Percentiles rank a stretch among this genome's conserved stretches.
Evolutionary conservation across 78 protist species (phyloP).

Genomic region (Cavenderia fasciculata): DNA sequence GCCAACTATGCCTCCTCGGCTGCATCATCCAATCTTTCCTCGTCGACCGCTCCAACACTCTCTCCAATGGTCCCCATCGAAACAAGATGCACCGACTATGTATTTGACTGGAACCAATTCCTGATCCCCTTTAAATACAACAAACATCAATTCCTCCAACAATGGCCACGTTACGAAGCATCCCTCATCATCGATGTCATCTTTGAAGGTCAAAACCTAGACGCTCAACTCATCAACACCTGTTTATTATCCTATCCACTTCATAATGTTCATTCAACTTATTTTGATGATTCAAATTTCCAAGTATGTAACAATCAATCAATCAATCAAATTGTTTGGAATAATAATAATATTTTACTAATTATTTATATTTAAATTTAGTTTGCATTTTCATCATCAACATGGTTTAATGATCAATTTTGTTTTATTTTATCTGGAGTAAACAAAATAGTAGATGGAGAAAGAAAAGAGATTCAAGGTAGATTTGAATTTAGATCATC

Average conservation of each 20-base stretch:
- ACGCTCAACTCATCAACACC: neutral
- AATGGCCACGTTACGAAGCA: slow-evolving; percentile 71
- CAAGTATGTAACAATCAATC: too few relatives aligned
- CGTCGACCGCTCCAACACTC: neutral
- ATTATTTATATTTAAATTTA: too few relatives aligned
- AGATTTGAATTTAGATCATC: slow-evolving; percentile 71
- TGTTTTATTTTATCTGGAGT: slow-evolving; percentile 44
- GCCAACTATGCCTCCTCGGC: neutral
- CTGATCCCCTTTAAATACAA: slow-evolving; percentile 69
- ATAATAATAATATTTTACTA: too few relatives aligned
- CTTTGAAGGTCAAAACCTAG: slow-evolving; percentile 44
- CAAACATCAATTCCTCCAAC: slow-evolving; percentile 75
- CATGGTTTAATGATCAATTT: slow-evolving; percentile 74
- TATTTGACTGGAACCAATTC: slow-evolving; percentile 71
- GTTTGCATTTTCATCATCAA: slow-evolving; percentile 41
- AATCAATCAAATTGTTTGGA: too few relatives aligned
- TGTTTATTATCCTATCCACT: slow-evolving; percentile 34
- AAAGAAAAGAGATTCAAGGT: slow-evolving; percentile 7
- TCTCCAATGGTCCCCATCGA: slow-evolving; percentile 15
- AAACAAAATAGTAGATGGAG: neutral
- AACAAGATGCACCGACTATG: slow-evolving; percentile 33
- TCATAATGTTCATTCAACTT: slow-evolving; percentile 33
- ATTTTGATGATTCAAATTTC: slow-evolving; percentile 5
- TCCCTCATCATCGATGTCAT: slow-evolving; percentile 15
- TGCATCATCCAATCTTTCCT: neutral